Evolutionary conservation across 176 grass and related monocot species (phyloP).

Genomic region (Calamus simplicifolius): DNA sequence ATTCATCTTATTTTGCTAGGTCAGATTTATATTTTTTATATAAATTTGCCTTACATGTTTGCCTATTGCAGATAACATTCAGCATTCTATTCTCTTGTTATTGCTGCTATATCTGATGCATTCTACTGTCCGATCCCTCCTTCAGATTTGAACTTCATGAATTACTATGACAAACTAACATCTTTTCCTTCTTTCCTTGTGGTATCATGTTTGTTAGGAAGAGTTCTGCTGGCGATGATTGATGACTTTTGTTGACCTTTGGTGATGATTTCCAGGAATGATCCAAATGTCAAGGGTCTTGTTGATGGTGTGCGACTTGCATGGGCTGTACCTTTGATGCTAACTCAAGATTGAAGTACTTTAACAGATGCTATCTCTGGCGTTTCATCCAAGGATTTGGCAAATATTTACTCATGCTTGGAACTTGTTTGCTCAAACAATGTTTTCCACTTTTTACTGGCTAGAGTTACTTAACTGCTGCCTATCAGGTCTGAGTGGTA

Average conservation of each 20-base stretch:
- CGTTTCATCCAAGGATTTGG: slow-evolving; percentile 33
- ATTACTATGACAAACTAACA: slow-evolving; percentile 35
- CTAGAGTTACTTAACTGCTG: slow-evolving; percentile 55
- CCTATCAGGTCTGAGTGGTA: slow-evolving; percentile 55
- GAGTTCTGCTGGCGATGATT: background rate
- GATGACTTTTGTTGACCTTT: slow-evolving; percentile 7
- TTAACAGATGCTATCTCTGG: slow-evolving; percentile 36
- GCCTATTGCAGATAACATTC: slow-evolving; percentile 53
- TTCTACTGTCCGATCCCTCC: slow-evolving; percentile 57
- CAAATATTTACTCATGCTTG: slow-evolving; percentile 60
- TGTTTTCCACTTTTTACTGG: slow-evolving; percentile 57
- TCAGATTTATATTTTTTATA: slow-evolving; percentile 17
- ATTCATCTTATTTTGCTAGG: background rate
- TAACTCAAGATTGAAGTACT: slow-evolving; percentile 61
- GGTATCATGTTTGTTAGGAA: background rate
- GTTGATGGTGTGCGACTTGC: slow-evolving; percentile 70
- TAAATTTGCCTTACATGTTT: slow-evolving; percentile 6
- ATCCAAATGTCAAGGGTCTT: slow-evolving; percentile 55
- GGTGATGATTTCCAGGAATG: slow-evolving; percentile 62
- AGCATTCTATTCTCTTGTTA: slow-evolving; percentile 50
- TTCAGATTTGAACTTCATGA: slow-evolving; percentile 84
- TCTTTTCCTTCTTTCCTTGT: slow-evolving; percentile 2
- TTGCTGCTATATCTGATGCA: slow-evolving; percentile 72
- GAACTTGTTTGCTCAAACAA: slow-evolving; percentile 67
- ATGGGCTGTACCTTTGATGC: slow-evolving; percentile 80